A percentile compares a stretch with the other conserved stretches of the same genome.
Conservation (phyloP, 495 filamentous ascomycete species). For the Annulohypoxylon stygium region DNA sequence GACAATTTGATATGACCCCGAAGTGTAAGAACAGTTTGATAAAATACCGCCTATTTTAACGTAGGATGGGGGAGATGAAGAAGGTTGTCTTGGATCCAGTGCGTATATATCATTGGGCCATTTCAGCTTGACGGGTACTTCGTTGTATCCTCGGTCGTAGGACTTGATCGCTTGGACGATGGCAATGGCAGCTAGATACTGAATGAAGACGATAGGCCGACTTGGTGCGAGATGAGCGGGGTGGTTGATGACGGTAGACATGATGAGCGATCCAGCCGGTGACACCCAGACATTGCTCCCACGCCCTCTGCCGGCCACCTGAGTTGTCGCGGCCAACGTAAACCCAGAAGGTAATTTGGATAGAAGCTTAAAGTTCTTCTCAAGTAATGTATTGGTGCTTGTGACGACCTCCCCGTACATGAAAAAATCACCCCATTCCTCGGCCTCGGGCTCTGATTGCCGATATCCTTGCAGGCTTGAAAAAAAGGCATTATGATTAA, state of each 20-base stretch:
- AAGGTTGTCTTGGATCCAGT: constrained; percentile 73
- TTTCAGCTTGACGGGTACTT: constrained; percentile 86
- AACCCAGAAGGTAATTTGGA: constrained; percentile 83
- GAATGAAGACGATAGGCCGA: constrained; percentile 92
- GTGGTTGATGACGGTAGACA: constrained; percentile 88
- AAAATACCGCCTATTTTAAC: constrained; percentile 96
- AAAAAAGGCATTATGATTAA: constrained; percentile 87
- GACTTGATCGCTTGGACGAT: constrained; percentile 85
- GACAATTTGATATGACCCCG: constrained; percentile 85
- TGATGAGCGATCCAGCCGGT: constrained; percentile 85
- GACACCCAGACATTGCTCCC: constrained; percentile 96
- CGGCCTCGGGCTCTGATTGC: constrained; percentile 64
- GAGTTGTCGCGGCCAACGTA: constrained; percentile 90
- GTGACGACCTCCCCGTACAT: constrained; percentile 95
- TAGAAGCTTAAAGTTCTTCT: constrained; percentile 87
- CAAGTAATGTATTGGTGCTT: constrained; percentile 93
- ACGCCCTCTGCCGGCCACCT: constrained; percentile 90
- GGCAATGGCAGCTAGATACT: constrained; percentile 93
- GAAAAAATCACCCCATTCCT: constrained; percentile 79
- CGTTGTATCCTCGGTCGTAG: constrained; percentile 77
- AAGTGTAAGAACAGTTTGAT: constrained; percentile 85
- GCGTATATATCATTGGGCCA: constrained; percentile 99
- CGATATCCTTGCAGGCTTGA: constrained; percentile 76
- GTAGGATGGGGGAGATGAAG: constrained; percentile 68
- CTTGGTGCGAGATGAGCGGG: constrained; percentile 73